These are phyloP conservation scores for Microcos paniculata DNA, from an alignment of 345 rosid species.

Conservation along the genomic window DNA sequence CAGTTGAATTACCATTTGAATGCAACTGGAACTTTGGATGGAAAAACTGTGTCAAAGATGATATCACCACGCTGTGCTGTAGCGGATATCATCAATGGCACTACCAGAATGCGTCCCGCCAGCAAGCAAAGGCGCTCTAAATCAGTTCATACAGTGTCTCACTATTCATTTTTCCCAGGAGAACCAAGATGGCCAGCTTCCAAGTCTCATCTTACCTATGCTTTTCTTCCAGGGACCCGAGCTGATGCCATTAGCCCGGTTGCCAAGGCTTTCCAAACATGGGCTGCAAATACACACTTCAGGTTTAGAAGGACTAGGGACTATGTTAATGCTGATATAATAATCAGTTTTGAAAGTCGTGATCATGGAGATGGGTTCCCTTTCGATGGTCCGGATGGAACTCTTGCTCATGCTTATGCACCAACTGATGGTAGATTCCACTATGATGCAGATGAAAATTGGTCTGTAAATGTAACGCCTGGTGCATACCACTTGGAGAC, in stretches of 20 bases:
- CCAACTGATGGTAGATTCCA: conserved; percentile 18
- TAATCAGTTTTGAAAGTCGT: neutral
- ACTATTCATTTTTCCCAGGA: neutral
- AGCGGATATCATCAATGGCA: conserved; percentile 16
- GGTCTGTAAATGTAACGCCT: conserved; percentile 1
- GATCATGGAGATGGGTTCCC: conserved; percentile 7
- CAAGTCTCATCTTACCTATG: conserved; percentile 32
- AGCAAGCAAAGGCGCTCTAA: neutral
- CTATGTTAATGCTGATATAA: neutral
- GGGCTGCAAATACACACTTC: conserved; percentile 32
- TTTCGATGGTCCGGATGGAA: conserved; percentile 12
- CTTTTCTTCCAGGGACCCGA: conserved; percentile 23
- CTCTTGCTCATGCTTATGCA: conserved; percentile 17
- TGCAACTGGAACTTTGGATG: conserved; percentile 8
- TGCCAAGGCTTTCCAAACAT: conserved; percentile 26
- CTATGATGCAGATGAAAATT: conserved; percentile 23
- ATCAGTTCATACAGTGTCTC: neutral
- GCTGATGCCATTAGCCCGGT: conserved; percentile 10
- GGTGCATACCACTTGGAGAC: conserved; percentile 18
- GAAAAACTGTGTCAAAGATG: conserved; percentile 1
- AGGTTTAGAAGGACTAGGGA: neutral
- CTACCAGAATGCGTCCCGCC: conserved; percentile 6
- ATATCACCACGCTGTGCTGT: neutral
- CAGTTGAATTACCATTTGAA: conserved; percentile 20
- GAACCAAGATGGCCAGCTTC: conserved; percentile 34